Conservation (phyloP, 129 eudicot genomes). For the Kitagawia praeruptora region DNA sequence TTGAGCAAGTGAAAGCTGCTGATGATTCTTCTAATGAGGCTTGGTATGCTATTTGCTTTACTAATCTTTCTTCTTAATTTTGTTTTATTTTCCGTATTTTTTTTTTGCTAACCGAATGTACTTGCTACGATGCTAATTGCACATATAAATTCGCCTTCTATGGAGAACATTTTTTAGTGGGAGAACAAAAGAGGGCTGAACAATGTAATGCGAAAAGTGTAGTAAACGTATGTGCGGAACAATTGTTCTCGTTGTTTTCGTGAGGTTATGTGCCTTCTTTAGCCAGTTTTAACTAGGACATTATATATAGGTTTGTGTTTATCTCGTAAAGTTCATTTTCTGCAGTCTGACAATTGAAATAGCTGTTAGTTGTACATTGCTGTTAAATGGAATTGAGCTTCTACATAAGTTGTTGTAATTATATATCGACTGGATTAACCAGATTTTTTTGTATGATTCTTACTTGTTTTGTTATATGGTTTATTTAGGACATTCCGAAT, state of each 20-base stretch:
- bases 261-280: too few relatives aligned
- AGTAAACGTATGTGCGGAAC: too few relatives aligned
- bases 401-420: neutral
- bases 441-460: neutral
- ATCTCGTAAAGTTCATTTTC: neutral
- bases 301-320: neutral
- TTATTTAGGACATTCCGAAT: neutral
- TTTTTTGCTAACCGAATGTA: neutral
- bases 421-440: neutral
- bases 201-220: too few relatives aligned
- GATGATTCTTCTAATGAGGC: constrained; percentile 61
- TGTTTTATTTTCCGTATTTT: neutral
- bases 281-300: neutral
- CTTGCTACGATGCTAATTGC: neutral
- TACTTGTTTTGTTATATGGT: neutral
- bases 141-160: too few relatives aligned
- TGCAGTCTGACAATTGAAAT: neutral
- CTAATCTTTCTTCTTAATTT: neutral
- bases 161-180: too few relatives aligned
- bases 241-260: too few relatives aligned
- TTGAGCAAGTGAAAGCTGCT: constrained; percentile 25
- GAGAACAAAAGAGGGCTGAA: too few relatives aligned
- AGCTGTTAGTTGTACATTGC: neutral
- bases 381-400: neutral
- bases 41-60: constrained; percentile 37